A percentile compares a stretch with the other conserved stretches of the same genome.
These are phyloP conservation scores for Argentina anserina DNA, from an alignment of 306 rosid species.

Conservation along the genomic window DNA sequence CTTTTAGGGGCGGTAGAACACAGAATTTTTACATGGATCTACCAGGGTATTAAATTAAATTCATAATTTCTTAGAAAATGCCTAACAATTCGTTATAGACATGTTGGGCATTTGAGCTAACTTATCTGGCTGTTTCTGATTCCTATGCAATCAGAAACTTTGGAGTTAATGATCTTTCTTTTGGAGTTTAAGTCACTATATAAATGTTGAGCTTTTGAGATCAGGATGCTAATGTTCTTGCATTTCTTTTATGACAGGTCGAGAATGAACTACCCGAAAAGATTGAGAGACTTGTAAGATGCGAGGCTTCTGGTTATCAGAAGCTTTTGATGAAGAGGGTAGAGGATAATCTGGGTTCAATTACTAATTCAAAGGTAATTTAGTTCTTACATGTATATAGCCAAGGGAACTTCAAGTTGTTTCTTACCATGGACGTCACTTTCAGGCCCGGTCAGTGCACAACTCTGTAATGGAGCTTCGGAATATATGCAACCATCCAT, in stretches of 20 bases:
- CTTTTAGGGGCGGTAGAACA: too few relatives aligned
- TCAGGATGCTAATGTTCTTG: conserved; percentile 21
- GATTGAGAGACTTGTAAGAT: conserved; percentile 92
- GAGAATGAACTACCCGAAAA: conserved; percentile 94
- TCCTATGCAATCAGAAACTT: neutral
- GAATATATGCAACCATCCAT: conserved; percentile 98
- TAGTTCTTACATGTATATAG: conserved; percentile 5
- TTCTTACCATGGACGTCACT: conserved; percentile 15
- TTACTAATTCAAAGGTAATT: conserved; percentile 71
- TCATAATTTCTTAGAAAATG: neutral
- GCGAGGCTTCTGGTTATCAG: conserved; percentile 99
- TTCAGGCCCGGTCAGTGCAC: conserved; percentile 90
- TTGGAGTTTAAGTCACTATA: conserved; percentile 1
- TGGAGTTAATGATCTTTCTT: neutral
- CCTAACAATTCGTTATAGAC: neutral
- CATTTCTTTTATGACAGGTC: conserved; percentile 48
- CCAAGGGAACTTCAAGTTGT: neutral
- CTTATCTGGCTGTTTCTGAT: neutral
- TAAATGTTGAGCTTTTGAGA: conserved; percentile 16
- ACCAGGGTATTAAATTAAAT: too few relatives aligned
- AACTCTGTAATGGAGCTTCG: conserved; percentile 99
- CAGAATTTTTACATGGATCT: neutral
- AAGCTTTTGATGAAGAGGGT: conserved; percentile 98
- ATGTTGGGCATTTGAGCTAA: neutral
- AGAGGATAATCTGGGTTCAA: conserved; percentile 94